phyloP scores from a whole-genome alignment of 1,284 basidiomycete genomes.

The Sphagnurus paluster region DNA sequence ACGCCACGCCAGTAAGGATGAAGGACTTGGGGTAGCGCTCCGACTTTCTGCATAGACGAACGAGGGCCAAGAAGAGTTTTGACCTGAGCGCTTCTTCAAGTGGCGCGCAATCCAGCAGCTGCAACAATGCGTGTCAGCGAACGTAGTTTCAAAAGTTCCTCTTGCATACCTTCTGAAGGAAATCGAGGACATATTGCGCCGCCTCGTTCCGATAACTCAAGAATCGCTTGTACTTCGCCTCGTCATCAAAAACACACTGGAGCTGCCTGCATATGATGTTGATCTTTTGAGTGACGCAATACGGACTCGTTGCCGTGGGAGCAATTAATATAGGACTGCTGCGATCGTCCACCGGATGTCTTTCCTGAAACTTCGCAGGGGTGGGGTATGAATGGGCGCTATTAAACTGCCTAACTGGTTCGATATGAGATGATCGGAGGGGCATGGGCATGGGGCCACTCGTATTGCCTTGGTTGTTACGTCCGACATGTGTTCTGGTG shows the following conservation, averaged over 20 bases:
- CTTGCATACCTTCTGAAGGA: constrained; percentile 10
- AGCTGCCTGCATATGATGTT: constrained; percentile 1
- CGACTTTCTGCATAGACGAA: constrained; percentile 7
- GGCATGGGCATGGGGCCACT: too few relatives aligned
- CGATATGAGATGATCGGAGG: too few relatives aligned
- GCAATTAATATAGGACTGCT: too few relatives aligned
- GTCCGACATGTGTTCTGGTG: too few relatives aligned
- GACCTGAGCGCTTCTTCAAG: constrained; percentile 6
- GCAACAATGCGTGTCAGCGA: neutral
- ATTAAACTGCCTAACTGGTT: too few relatives aligned
- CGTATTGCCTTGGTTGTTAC: too few relatives aligned
- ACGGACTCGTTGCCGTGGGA: too few relatives aligned
- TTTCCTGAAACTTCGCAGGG: too few relatives aligned
- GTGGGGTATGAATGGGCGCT: too few relatives aligned
- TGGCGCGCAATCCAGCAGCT: constrained; percentile 9
- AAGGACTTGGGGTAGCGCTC: constrained; percentile 10
- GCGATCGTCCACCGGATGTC: too few relatives aligned
- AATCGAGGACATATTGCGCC: constrained; percentile 11
- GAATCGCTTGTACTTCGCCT: constrained; percentile 9
- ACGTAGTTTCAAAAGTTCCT: neutral
- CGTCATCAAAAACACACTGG: constrained; percentile 5
- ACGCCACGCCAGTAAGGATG: constrained; percentile 5
- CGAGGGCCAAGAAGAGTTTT: constrained; percentile 8
- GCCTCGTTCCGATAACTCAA: constrained; percentile 3
- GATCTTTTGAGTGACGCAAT: neutral